Evolutionary conservation across 352 stramenopile genomes (phyloP), one percentile per base, ranked within the genome.

Genomic region (Thraustochytrium sp.): DNA sequence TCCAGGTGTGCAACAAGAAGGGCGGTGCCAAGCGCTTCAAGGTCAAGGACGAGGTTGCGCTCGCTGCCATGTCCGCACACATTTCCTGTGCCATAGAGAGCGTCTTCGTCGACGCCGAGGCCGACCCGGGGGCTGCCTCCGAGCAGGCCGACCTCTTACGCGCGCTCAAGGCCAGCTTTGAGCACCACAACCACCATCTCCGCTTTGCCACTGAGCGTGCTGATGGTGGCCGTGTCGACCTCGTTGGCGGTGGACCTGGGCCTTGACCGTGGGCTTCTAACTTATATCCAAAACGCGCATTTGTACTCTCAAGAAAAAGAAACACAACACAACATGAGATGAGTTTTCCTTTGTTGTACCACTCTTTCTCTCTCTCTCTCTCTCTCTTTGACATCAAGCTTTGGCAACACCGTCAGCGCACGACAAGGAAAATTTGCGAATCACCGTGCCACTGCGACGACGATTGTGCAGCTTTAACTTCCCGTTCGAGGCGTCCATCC

Each of bases 401-500:
- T 49, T 5, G 42, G 5, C 42, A 16, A 49, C 5, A 49, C 5
- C 5, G 13, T 5, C 5, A 49, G 13, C 5, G 5, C 5, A 49
- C 42, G 48, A 65, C 8, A 80, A 26, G 38, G 42, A 75, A 31
- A 80, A 80, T 26, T 80, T 80, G 51, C 68, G 44, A 9, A 80
- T 31, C 48, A 80, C 34, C 9, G 40, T 26, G 23, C 68, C 68
- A 31, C 53, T 80, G 68, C 68, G 68, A 9, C 40, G 68, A 34
- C 68, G 46, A 23, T 64, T 44, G 48, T 80, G 46, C 34, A 80
- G 37, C 29, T 72, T 61, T 9, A 64, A 9, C 42, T 80, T 80
- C 2, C 68, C 68, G 29, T 80, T 44, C 21, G 68, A 80, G 23
- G 68, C 48, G 29, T 80, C 68, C 68, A 80, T 80, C 68, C 68